Evolutionary conservation across 495 filamentous ascomycete genomes (phyloP).

Genomic region (Darksidea phi): DNA sequence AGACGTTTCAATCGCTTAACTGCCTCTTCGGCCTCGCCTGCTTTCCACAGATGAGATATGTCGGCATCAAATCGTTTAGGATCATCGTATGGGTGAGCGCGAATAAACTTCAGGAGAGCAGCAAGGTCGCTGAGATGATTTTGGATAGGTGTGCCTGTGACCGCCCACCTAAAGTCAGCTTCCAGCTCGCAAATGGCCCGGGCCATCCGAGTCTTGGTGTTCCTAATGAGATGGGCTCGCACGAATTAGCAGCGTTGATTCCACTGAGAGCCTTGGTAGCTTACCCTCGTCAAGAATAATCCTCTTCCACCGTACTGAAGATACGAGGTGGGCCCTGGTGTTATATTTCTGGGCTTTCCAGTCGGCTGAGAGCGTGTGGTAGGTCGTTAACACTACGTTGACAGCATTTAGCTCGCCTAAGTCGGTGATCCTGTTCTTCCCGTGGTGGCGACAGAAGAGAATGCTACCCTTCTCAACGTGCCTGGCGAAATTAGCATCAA

Average conservation of each 20-base stretch:
- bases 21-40: slow-evolving; percentile 1
- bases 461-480: neutral
- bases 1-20: slow-evolving; percentile 11
- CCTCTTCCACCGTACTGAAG: slow-evolving; percentile 15
- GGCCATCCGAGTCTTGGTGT: slow-evolving; percentile 2
- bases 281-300: slow-evolving; percentile 27
- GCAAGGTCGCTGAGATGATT: slow-evolving; percentile 10
- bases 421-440: neutral
- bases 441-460: slow-evolving; percentile 10
- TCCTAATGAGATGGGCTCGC: slow-evolving; percentile 10
- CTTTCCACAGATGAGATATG: slow-evolving; percentile 8
- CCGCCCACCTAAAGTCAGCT: slow-evolving; percentile 9
- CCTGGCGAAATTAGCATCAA: neutral
- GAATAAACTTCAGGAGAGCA: slow-evolving; percentile 43
- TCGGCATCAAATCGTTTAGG: slow-evolving; percentile 36
- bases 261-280: neutral
- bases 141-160: slow-evolving; percentile 18
- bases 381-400: slow-evolving; percentile 21
- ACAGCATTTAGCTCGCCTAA: neutral
- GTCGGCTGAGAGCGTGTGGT: slow-evolving; percentile 14
- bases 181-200: slow-evolving; percentile 3
- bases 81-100: slow-evolving; percentile 45
- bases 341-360: slow-evolving; percentile 6
- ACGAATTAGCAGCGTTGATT: neutral
- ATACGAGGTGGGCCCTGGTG: neutral